phyloP scores from a whole-genome alignment of 768 basidiomycete species.

The Rickenella mellea region DNA sequence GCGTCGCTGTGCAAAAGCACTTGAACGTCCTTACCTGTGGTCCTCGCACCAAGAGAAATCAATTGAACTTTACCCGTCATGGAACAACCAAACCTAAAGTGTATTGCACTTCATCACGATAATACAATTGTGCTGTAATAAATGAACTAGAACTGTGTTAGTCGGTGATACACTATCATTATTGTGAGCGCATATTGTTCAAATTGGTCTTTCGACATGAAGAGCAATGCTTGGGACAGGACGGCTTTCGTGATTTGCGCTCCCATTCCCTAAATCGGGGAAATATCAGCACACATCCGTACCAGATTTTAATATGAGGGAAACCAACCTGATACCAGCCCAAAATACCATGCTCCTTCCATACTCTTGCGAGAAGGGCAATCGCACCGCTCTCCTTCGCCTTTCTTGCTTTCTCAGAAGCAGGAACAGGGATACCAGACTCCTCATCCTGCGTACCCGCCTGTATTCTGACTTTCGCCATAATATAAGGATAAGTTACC shows the following conservation, averaged over 20 bases:
- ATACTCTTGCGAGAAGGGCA: conserved; percentile 63
- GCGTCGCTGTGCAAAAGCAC: no score
- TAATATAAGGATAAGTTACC: conserved; percentile 94
- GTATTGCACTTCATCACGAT: neutral
- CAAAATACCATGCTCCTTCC: conserved; percentile 65
- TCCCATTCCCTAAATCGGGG: conserved; percentile 67
- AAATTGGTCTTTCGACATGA: conserved; percentile 97
- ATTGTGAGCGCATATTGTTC: conserved; percentile 78
- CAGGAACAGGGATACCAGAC: conserved; percentile 30
- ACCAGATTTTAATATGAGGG: neutral
- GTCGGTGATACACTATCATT: conserved; percentile 42
- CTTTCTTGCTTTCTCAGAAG: conserved; percentile 34
- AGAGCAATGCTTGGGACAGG: conserved; percentile 87
- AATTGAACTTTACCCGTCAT: no score
- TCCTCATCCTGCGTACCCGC: conserved; percentile 58
- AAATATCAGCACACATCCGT: neutral
- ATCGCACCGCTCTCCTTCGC: conserved; percentile 62
- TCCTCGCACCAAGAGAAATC: no score
- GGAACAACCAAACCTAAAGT: no score
- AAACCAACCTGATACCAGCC: conserved; percentile 89
- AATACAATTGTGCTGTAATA: no score
- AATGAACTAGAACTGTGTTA: no score
- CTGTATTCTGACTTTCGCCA: conserved; percentile 95
- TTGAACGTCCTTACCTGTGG: no score
- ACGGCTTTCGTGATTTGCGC: conserved; percentile 97